phyloP scores from a whole-genome alignment of 306 rosid species.

The Dalbergia cultrata region DNA sequence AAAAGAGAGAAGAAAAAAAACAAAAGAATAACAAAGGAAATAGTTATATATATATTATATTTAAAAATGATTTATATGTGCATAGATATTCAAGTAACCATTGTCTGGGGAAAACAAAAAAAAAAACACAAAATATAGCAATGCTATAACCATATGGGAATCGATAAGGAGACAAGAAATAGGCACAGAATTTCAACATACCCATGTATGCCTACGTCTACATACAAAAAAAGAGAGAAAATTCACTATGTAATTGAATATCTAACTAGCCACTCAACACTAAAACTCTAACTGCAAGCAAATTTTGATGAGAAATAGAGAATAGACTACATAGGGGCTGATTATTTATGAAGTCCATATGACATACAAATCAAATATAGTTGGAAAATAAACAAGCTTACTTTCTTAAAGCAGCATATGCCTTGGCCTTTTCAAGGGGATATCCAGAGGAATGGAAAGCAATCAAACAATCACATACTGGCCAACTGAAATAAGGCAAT shows the following conservation, averaged over 20 bases:
- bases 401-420: conserved; percentile 89
- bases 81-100: conserved; percentile 24
- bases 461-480: conserved; percentile 91
- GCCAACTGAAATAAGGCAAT: conserved; percentile 82
- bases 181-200: conserved; percentile 3
- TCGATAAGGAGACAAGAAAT: conserved; percentile 2
- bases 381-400: conserved; percentile 58
- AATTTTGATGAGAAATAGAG: conserved; percentile 16
- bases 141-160: not conserved
- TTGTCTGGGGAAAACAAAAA: not conserved
- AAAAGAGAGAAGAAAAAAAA: not conserved
- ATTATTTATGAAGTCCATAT: conserved; percentile 1
- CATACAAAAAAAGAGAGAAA: not conserved
- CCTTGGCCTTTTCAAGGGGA: conserved; percentile 93
- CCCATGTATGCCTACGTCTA: not conserved
- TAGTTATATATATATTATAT: not conserved
- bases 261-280: conserved; percentile 17
- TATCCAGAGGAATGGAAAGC: conserved; percentile 94
- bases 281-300: not conserved
- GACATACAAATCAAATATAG: conserved; percentile 33
- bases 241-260: conserved; percentile 7
- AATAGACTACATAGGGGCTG: conserved; percentile 10
- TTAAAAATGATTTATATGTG: conserved; percentile 6
- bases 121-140: not conserved
- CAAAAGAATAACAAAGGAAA: conserved; percentile 2